These are phyloP conservation scores for Fusarium tricinctum DNA, from an alignment of 2,329 filamentous ascomycete species.

Conservation along the genomic window DNA sequence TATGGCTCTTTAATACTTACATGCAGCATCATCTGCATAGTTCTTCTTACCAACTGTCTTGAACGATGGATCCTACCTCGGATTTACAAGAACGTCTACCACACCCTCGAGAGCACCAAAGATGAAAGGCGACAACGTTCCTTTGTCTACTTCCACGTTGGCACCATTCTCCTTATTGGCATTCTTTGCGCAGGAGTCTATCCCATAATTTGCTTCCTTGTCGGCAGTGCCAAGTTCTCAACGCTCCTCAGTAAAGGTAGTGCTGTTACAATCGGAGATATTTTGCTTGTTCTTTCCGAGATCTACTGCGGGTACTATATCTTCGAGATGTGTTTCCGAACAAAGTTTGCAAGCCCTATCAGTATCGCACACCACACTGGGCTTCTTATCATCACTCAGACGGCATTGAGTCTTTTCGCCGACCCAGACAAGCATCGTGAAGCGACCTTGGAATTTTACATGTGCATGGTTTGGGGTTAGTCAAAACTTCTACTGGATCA, in stretches of 20 bases:
- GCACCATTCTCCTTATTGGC: slow-evolving; percentile 5
- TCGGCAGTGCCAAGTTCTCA: slow-evolving; percentile 5
- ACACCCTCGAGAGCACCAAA: background rate
- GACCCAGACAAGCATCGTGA: slow-evolving; percentile 7
- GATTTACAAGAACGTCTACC: slow-evolving; percentile 7
- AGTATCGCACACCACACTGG: slow-evolving; percentile 19
- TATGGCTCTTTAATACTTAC: slow-evolving; percentile 24
- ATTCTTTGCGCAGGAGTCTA: background rate
- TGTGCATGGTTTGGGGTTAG: slow-evolving; percentile 34
- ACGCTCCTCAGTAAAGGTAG: background rate
- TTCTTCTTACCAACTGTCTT: slow-evolving; percentile 18
- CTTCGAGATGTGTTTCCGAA: slow-evolving; percentile 28
- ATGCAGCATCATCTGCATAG: slow-evolving; percentile 8
- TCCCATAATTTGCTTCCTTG: slow-evolving; percentile 10
- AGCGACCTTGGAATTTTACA: slow-evolving; percentile 24
- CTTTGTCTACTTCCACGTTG: slow-evolving; percentile 25
- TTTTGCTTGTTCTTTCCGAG: slow-evolving; percentile 9
- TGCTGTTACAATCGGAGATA: slow-evolving; percentile 6
- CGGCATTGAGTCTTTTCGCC: slow-evolving; percentile 19
- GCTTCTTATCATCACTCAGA: slow-evolving; percentile 6
- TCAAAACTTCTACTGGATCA: background rate
- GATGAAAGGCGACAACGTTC: slow-evolving; percentile 25
- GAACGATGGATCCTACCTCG: slow-evolving; percentile 21
- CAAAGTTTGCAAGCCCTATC: slow-evolving; percentile 24
- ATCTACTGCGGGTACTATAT: slow-evolving; percentile 21